phyloP scores from a whole-genome alignment of 2,329 filamentous ascomycete species.

The Chalaropsis ovoidea region DNA sequence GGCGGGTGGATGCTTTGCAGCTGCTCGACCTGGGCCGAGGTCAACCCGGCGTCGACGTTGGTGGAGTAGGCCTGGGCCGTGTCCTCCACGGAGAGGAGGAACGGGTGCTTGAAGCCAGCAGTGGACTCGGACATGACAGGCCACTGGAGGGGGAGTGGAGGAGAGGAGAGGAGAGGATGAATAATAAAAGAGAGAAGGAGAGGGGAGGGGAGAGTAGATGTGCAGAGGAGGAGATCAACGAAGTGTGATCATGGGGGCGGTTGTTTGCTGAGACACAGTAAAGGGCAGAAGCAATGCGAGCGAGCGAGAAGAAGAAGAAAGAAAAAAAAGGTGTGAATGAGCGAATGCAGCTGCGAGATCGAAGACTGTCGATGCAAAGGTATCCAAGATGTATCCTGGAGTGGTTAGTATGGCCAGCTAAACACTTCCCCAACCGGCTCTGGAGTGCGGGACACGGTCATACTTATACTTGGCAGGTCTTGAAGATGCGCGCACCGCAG shows the following conservation, averaged over 20 bases:
- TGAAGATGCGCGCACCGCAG: background rate
- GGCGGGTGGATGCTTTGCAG: conserved; percentile 51
- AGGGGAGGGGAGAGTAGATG: background rate
- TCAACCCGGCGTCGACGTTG: conserved; percentile 57
- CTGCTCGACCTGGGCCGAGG: conserved; percentile 47
- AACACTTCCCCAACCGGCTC: background rate
- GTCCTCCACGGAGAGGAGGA: conserved; percentile 50
- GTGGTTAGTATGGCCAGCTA: background rate
- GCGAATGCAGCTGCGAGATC: background rate
- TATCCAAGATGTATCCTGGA: background rate
- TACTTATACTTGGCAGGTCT: conserved; percentile 6
- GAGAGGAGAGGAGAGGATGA: background rate
- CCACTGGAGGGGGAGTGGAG: background rate
- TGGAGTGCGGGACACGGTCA: background rate
- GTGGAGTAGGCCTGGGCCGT: conserved; percentile 54
- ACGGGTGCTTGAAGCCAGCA: conserved; percentile 40
- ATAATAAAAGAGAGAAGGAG: background rate
- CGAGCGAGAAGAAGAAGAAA: background rate
- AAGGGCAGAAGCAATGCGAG: too few species aligned
- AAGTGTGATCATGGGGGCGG: conserved; percentile 15
- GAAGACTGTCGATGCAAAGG: background rate
- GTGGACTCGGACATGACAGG: conserved; percentile 17
- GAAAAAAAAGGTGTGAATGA: background rate
- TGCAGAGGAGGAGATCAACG: background rate
- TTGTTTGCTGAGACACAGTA: background rate